phyloP scores from a whole-genome alignment of 768 basidiomycete genomes.

The Lactarius indigo region DNA sequence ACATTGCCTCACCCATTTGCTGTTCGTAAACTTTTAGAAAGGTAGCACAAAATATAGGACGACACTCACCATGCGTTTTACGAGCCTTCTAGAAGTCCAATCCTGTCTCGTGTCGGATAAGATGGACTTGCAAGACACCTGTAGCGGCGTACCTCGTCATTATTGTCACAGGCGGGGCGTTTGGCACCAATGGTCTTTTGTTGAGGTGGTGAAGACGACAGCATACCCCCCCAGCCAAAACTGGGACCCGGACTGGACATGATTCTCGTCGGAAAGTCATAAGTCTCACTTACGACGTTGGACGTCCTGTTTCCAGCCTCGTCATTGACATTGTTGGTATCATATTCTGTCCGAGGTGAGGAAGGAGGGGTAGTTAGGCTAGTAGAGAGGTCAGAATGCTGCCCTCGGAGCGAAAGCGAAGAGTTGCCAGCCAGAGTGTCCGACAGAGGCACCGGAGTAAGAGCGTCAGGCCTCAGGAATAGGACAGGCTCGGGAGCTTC shows the following conservation, averaged over 20 bases:
- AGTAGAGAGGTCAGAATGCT: not conserved
- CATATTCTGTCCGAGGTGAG: slow-evolving; percentile 14
- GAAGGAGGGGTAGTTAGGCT: slow-evolving; percentile 6
- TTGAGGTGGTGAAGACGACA: slow-evolving; percentile 4
- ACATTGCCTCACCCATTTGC: slow-evolving; percentile 24
- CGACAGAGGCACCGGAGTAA: not conserved
- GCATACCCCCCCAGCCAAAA: not conserved
- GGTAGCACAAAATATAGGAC: not conserved
- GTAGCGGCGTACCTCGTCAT: slow-evolving; percentile 13
- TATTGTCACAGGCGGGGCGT: not conserved
- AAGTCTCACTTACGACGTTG: not conserved
- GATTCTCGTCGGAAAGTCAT: not conserved
- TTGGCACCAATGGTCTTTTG: not conserved
- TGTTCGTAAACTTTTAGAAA: not conserved
- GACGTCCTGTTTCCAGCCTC: not conserved
- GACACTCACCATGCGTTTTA: slow-evolving; percentile 21
- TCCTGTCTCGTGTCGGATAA: slow-evolving; percentile 4
- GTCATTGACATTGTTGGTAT: not conserved
- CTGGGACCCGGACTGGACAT: slow-evolving; percentile 15
- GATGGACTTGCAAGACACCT: not conserved
- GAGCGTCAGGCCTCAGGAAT: not conserved
- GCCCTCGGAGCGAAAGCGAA: not conserved
- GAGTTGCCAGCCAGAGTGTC: not conserved
- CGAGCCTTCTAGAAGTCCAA: not conserved
- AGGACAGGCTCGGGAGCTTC: not conserved